Conservation (phyloP, 495 filamentous ascomycete species). For the Lasiosphaeria hispida region DNA sequence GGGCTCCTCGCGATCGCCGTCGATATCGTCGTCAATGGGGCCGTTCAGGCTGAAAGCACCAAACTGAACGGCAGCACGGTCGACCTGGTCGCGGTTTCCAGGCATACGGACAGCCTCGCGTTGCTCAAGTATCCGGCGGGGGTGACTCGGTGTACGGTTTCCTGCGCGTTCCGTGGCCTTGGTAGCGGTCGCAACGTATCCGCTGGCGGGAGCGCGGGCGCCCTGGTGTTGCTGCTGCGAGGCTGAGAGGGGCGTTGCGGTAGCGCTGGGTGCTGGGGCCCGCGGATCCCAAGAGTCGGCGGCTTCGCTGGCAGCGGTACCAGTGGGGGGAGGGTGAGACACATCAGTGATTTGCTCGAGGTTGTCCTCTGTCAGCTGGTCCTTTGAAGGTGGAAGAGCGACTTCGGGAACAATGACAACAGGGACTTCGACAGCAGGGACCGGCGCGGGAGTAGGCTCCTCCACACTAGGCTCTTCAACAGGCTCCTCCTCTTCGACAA, state of each 20-base stretch:
- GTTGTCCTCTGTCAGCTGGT: conserved; percentile 85
- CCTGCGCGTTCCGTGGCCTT: conserved; percentile 64
- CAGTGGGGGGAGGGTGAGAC: conserved; percentile 69
- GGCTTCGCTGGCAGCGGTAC: conserved; percentile 86
- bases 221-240: conserved; percentile 57
- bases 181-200: conserved; percentile 69
- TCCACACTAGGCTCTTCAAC: conserved; percentile 33
- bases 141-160: conserved; percentile 68
- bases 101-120: conserved; percentile 98
- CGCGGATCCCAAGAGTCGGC: conserved; percentile 77
- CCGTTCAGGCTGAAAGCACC: conserved; percentile 92
- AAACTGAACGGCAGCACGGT: conserved; percentile 93
- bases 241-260: conserved; percentile 53
- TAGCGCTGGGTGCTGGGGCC: conserved; percentile 46
- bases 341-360: conserved; percentile 83
- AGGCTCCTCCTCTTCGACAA: conserved; percentile 29
- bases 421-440: conserved; percentile 22
- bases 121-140: conserved; percentile 84
- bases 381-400: conserved; percentile 65
- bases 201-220: conserved; percentile 56
- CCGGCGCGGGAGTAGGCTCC: conserved; percentile 13
- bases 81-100: conserved; percentile 86
- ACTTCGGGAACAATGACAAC: conserved; percentile 50
- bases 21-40: conserved; percentile 72
- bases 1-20: conserved; percentile 89